Evolutionary conservation across 768 basidiomycete species (phyloP).

Genomic region (Leccinellum luteum): DNA sequence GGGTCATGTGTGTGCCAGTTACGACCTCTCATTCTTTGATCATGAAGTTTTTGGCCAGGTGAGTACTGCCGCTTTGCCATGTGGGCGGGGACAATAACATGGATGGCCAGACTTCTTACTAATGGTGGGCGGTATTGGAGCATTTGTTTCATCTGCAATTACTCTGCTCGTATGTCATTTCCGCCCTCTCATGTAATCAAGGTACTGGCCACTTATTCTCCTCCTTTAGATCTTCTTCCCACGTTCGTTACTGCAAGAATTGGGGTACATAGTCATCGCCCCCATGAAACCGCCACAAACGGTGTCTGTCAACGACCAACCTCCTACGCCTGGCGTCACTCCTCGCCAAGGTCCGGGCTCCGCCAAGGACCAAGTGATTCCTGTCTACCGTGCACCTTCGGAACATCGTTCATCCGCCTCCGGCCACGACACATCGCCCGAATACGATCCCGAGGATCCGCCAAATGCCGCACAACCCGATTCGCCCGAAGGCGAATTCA

Average conservation of each 20-base stretch:
- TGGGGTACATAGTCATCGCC: conserved; percentile 50
- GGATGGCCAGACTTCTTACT: conserved; percentile 56
- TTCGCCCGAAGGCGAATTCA: conserved; percentile 24
- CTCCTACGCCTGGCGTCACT: not conserved
- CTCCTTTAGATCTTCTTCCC: conserved; percentile 69
- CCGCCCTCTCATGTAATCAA: not conserved
- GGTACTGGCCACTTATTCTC: not conserved
- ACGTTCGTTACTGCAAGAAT: conserved; percentile 63
- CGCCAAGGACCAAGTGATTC: conserved; percentile 25
- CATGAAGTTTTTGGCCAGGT: conserved; percentile 59
- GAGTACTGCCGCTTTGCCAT: conserved; percentile 17
- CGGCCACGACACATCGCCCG: conserved; percentile 35
- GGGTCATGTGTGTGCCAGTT: not conserved
- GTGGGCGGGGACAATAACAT: not conserved
- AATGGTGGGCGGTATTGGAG: conserved; percentile 71
- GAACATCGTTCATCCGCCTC: conserved; percentile 19
- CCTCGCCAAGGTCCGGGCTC: conserved; percentile 13
- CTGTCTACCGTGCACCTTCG: conserved; percentile 21
- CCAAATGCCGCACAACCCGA: conserved; percentile 8
- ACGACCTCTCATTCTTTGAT: not conserved
- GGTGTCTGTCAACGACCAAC: conserved; percentile 18
- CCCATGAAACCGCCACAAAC: conserved; percentile 29
- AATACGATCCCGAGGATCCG: conserved; percentile 39
- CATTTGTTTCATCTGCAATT: conserved; percentile 76
- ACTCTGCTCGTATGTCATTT: conserved; percentile 62